These are phyloP conservation scores for Yamadazyma ubonensis DNA, from an alignment of 805 yeast genomes.

Conservation along the genomic window DNA sequence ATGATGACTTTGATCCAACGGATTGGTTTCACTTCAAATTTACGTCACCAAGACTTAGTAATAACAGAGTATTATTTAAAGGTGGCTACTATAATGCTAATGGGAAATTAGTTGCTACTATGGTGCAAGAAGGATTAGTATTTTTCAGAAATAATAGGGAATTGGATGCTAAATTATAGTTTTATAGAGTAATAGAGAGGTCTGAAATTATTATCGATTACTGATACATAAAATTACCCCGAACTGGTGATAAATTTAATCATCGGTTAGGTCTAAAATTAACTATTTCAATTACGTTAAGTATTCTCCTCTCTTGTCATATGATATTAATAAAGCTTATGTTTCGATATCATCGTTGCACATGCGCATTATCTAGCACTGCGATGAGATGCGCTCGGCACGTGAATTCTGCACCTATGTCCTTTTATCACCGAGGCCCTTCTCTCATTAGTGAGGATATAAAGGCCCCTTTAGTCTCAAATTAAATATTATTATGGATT, in stretches of 20 bases:
- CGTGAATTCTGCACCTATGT: not conserved
- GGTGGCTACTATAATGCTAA: slow-evolving; percentile 30
- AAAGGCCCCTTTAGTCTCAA: too few relatives aligned
- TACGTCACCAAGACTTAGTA: slow-evolving; percentile 26
- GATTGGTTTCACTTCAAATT: slow-evolving; percentile 32
- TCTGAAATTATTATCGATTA: too few relatives aligned
- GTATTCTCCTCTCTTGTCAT: too few relatives aligned
- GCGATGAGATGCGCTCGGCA: not conserved
- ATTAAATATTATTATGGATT: slow-evolving; percentile 3
- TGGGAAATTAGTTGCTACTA: slow-evolving; percentile 30
- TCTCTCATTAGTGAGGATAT: not conserved
- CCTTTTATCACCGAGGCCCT: slow-evolving; percentile 9
- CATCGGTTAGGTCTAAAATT: too few relatives aligned
- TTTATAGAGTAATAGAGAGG: slow-evolving; percentile 2
- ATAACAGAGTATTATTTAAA: slow-evolving; percentile 30
- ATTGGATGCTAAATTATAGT: slow-evolving; percentile 18
- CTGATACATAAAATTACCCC: too few relatives aligned
- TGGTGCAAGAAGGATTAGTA: slow-evolving; percentile 37
- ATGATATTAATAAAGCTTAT: too few relatives aligned
- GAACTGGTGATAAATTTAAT: too few relatives aligned
- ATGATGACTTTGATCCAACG: slow-evolving; percentile 33
- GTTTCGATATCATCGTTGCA: not conserved
- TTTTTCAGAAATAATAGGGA: slow-evolving; percentile 18
- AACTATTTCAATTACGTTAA: too few relatives aligned
- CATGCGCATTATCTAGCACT: not conserved